A percentile compares a stretch with the other conserved stretches of the same genome.
Conservation (phyloP, 495 filamentous ascomycete species). For the Daldinia decipiens region DNA sequence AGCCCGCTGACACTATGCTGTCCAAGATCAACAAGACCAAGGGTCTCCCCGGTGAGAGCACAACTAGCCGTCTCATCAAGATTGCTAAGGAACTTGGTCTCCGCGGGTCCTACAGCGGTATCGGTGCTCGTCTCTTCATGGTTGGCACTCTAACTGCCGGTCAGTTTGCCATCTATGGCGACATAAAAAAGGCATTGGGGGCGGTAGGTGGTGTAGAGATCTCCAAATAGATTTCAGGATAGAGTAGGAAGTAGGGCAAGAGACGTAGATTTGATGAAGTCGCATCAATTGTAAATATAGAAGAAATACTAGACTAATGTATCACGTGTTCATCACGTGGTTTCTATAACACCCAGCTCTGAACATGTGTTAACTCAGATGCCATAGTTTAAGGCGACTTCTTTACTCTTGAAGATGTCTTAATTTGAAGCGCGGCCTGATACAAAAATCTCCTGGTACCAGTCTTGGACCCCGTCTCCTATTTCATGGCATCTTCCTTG, state of each 20-base stretch:
- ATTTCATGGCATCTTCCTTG: no score
- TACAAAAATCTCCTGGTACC: no score
- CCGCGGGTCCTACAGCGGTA: constrained; percentile 86
- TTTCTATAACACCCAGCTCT: background rate
- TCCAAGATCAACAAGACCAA: constrained; percentile 99
- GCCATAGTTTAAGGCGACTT: no score
- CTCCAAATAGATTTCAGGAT: constrained; percentile 51
- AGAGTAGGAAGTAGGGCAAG: background rate
- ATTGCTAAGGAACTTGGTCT: constrained; percentile 95
- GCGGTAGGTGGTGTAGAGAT: constrained; percentile 86
- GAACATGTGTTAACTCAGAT: no score
- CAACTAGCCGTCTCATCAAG: constrained; percentile 89
- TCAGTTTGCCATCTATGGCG: constrained; percentile 95
- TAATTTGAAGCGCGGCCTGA: no score
- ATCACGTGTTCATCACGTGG: background rate
- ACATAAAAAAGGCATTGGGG: constrained; percentile 62
- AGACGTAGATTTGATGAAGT: background rate
- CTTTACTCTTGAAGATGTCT: no score
- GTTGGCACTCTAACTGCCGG: constrained; percentile 81
- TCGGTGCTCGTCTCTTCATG: constrained; percentile 93
- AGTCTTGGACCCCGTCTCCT: no score
- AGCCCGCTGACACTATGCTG: constrained; percentile 99
- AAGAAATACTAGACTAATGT: background rate
- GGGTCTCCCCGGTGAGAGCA: constrained; percentile 94
- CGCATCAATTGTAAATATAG: background rate